Percentiles rank a stretch among this genome's conserved stretches.
These are phyloP conservation scores for Tetraselmis chui DNA, from an alignment of 139 green algal species.

Conservation along the genomic window DNA sequence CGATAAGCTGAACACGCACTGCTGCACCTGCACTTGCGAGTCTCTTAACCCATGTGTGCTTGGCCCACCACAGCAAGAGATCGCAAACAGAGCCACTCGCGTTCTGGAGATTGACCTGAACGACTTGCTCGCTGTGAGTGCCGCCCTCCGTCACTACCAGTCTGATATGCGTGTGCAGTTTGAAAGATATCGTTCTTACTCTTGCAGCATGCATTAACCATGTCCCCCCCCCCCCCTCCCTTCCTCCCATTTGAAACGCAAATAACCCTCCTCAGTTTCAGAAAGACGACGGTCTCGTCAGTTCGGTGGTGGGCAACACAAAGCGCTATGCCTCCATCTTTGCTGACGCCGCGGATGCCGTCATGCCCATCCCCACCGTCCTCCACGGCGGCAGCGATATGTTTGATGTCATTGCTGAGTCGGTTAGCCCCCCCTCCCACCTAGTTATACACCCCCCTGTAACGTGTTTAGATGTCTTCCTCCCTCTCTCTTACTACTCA, in stretches of 20 bases:
- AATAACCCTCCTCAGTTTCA: background rate
- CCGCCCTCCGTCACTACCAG: no score
- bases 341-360: conserved; percentile 66
- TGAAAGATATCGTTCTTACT: no score
- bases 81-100: conserved; percentile 70
- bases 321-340: conserved; percentile 72
- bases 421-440: background rate
- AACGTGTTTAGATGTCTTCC: no score
- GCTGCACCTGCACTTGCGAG: background rate
- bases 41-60: no score
- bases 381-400: conserved; percentile 10
- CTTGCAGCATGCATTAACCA: background rate
- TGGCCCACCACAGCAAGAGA: conserved; percentile 68
- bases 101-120: conserved; percentile 69
- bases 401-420: conserved; percentile 12
- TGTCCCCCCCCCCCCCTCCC: background rate
- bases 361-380: conserved; percentile 53
- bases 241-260: background rate
- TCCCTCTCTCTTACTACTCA: no score
- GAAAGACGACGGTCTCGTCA: conserved; percentile 37
- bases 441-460: no score
- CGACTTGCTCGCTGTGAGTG: conserved; percentile 61
- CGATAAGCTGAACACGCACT: background rate
- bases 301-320: conserved; percentile 65
- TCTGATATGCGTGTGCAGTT: no score